Percentiles rank a stretch among this genome's conserved stretches.
Evolutionary conservation across 805 yeast species (phyloP).

Genomic region (Suhomyces tanzawaensis): DNA sequence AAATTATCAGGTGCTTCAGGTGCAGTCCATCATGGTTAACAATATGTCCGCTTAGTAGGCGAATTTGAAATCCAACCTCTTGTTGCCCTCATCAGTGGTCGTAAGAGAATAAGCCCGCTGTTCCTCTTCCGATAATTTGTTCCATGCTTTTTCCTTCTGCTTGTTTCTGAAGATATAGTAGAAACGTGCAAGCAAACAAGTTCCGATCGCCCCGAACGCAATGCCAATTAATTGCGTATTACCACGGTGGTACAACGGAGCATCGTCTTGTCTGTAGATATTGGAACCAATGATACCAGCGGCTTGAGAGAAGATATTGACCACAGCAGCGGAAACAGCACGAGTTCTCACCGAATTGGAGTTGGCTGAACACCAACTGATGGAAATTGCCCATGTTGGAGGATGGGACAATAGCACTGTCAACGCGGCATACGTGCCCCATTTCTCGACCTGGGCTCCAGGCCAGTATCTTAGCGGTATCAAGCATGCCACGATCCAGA

Average conservation of each 20-base stretch:
- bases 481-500: conserved; percentile 19
- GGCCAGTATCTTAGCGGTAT: conserved; percentile 39
- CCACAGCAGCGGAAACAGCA: conserved; percentile 63
- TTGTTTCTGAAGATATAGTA: conserved; percentile 46
- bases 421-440: conserved; percentile 45
- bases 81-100: conserved; percentile 55
- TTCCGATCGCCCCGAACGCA: conserved; percentile 31
- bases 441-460: conserved; percentile 36
- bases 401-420: conserved; percentile 43
- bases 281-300: conserved; percentile 54
- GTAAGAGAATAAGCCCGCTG: conserved; percentile 43
- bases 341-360: conserved; percentile 60
- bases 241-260: conserved; percentile 61
- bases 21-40: no score
- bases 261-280: conserved; percentile 56
- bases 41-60: conserved; percentile 23
- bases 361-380: conserved; percentile 61
- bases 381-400: conserved; percentile 53
- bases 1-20: no score
- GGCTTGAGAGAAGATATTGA: conserved; percentile 62
- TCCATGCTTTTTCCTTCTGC: conserved; percentile 50
- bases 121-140: conserved; percentile 47
- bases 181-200: conserved; percentile 30
- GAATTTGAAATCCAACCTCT: conserved; percentile 51
- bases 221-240: conserved; percentile 43